These are phyloP conservation scores for Stenocarpella maydis DNA, from an alignment of 2,329 filamentous ascomycete species.

Conservation along the genomic window DNA sequence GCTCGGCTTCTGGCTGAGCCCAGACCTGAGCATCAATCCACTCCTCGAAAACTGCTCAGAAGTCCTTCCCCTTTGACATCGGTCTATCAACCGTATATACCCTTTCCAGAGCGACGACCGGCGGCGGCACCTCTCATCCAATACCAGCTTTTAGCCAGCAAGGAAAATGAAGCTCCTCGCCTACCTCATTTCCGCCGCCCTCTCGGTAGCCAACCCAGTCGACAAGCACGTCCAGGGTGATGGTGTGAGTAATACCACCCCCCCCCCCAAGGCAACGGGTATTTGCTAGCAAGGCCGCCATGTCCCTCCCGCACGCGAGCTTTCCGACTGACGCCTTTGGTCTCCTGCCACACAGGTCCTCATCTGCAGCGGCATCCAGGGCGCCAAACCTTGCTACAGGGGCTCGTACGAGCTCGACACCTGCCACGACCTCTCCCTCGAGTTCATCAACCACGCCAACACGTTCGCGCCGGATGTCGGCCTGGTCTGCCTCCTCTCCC, in stretches of 20 bases:
- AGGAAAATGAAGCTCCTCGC: constrained; percentile 30
- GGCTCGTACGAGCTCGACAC: constrained; percentile 51
- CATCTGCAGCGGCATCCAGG: constrained; percentile 59
- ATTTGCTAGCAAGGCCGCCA: neutral
- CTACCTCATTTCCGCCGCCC: constrained; percentile 29
- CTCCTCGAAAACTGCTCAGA: neutral
- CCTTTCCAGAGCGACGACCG: neutral
- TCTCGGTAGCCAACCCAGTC: constrained; percentile 40
- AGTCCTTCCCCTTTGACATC: neutral
- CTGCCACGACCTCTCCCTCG: constrained; percentile 55
- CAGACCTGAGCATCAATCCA: neutral
- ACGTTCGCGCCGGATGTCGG: constrained; percentile 62
- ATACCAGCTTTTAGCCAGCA: neutral
- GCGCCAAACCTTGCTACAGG: constrained; percentile 56
- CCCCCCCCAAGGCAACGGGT: no score
- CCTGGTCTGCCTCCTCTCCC: constrained; percentile 58
- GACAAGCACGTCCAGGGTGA: constrained; percentile 53
- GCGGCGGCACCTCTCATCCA: neutral
- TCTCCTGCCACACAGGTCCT: constrained; percentile 48
- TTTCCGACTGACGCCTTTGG: neutral
- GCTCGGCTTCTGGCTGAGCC: neutral
- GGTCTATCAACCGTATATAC: neutral
- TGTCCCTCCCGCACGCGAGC: neutral
- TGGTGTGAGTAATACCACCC: constrained; percentile 47
- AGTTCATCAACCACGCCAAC: constrained; percentile 51